phyloP scores from a whole-genome alignment of 192 early-diverging fungal genomes.

The Coemansia sp. region DNA sequence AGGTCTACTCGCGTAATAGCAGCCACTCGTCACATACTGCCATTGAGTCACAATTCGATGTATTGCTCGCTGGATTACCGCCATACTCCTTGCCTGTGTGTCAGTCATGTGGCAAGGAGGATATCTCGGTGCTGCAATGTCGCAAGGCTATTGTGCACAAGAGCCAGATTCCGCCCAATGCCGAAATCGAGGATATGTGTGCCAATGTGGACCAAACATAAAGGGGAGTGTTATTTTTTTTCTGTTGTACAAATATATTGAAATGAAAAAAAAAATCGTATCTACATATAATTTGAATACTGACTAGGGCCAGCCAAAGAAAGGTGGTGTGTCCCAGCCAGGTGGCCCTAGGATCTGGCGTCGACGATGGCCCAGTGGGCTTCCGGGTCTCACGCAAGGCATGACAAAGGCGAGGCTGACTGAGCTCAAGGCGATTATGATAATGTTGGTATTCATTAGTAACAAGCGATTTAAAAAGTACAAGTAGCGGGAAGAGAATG shows the following conservation, averaged over 20 bases:
- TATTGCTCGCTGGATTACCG: neutral
- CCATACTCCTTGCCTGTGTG: slow-evolving; percentile 25
- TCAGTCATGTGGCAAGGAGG: slow-evolving; percentile 25
- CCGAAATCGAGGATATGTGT: slow-evolving; percentile 22
- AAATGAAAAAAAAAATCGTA: neutral
- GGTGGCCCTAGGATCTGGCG: neutral
- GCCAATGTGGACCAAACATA: neutral
- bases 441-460: neutral
- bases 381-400: neutral
- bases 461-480: neutral
- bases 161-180: slow-evolving; percentile 15
- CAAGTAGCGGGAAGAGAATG: neutral
- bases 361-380: slow-evolving; percentile 2
- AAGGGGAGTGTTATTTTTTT: neutral
- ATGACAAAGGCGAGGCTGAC: neutral
- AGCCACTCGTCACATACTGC: slow-evolving; percentile 1
- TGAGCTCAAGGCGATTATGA: neutral
- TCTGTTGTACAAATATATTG: slow-evolving; percentile 1
- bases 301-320: slow-evolving; percentile 6
- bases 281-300: neutral
- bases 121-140: slow-evolving; percentile 23
- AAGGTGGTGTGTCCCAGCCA: slow-evolving; percentile 3
- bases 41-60: neutral
- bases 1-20: neutral
- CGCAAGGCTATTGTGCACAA: slow-evolving; percentile 15